Evolutionary conservation across 108 stramenopile genomes (phyloP), one percentile per base, ranked within the genome.

Genomic region (Nitzschia sp.): DNA sequence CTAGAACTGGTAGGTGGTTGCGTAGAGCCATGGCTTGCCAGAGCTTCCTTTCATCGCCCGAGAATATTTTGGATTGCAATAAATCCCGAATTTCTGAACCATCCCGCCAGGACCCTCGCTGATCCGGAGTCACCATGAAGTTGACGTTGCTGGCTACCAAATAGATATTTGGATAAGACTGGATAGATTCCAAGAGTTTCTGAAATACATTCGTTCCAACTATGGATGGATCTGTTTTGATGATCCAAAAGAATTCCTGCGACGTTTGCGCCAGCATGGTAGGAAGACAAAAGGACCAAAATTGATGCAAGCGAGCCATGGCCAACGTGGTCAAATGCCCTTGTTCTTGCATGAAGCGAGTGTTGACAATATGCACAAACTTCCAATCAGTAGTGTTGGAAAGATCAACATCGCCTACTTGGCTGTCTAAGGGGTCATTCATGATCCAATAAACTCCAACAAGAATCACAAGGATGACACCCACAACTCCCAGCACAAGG

Each of bases 291-390:
- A 93, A 80, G 5, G 81, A 75, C 58, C 69, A 44, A 54, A 93
- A 87, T 7, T 87, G 69, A 56, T 79, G 71, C 7, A 89, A 71
- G 37, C 92, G 77, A 8, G 89, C 86, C 58, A 76, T 62, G 0
- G 79, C 88, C n/a, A 93, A 71, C 3, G 64, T 65, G 19, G 71
- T 60, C 15, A 90, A 57, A 21, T 59, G 44, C 14, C 79, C 78
- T 53, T 93, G 92, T 58, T 86, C 82, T 74, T 93, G 92, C 89
- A 89, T 89, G 68, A 93, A 93, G 21, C 92, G 81, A 24, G 92
- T 88, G 43, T 80, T 80, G 25, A 93, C 77, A 62, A 90, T 81
- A 63, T 90, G 92, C 22, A 92, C 75, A 0, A 88, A 20, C 17
- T 83, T 83, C 78, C 67, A 79, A 39, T 79, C 70, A 8, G 21